A percentile compares a stretch with the other conserved stretches of the same genome.
These are phyloP conservation scores for Fusarium palustre DNA, from an alignment of 2,329 filamentous ascomycete genomes.

Conservation along the genomic window DNA sequence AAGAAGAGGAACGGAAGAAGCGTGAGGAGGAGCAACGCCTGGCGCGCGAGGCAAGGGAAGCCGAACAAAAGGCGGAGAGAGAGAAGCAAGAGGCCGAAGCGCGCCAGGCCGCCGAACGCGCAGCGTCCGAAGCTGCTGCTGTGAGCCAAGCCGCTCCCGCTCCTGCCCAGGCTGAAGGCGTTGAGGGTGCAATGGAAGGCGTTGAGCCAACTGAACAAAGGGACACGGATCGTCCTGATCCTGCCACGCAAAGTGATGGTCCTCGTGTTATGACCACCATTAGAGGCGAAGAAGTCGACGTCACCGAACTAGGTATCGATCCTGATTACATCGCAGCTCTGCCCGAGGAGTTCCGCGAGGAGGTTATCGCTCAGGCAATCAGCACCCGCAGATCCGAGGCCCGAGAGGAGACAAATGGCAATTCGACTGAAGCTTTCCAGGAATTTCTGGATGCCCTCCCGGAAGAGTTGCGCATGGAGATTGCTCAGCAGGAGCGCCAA, in stretches of 20 bases:
- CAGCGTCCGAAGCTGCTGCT: constrained; percentile 69
- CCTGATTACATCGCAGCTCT: constrained; percentile 94
- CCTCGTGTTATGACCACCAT: constrained; percentile 83
- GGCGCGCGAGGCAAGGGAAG: constrained; percentile 77
- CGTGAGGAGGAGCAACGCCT: constrained; percentile 74
- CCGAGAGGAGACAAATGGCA: constrained; percentile 74
- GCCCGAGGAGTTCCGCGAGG: constrained; percentile 95
- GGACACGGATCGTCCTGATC: constrained; percentile 48
- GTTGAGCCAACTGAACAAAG: constrained; percentile 67
- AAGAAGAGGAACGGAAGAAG: constrained; percentile 69
- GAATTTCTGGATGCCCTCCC: constrained; percentile 95
- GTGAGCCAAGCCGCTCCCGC: constrained; percentile 19
- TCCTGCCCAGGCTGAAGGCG: constrained; percentile 19
- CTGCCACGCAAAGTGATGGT: constrained; percentile 46
- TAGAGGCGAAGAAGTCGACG: constrained; percentile 87
- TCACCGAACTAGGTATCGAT: constrained; percentile 94
- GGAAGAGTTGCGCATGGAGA: constrained; percentile 87
- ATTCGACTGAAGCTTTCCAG: constrained; percentile 86
- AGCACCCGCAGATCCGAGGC: constrained; percentile 85
- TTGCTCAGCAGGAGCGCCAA: constrained; percentile 88
- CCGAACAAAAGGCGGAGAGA: constrained; percentile 72
- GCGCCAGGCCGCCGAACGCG: constrained; percentile 67
- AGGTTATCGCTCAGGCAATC: constrained; percentile 92
- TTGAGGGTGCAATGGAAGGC: constrained; percentile 77
- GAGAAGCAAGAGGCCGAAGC: constrained; percentile 80